Base-by-base conservation (phyloP, 495 filamentous ascomycete genomes). In the Clavariopsis aquatica region DNA sequence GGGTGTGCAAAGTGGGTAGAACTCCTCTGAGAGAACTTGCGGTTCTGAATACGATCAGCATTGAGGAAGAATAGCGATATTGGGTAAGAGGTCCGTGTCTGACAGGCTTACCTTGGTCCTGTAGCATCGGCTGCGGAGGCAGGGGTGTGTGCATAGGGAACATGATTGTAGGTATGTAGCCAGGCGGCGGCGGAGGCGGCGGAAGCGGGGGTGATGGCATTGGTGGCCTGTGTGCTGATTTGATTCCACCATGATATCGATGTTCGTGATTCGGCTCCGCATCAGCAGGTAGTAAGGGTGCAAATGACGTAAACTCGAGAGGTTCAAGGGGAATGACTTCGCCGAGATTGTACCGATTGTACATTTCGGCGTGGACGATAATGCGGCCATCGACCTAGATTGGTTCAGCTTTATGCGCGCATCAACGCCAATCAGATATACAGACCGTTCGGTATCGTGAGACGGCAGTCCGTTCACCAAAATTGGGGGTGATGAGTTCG, bases 1-100 rank as follows among this genome's bases (percentile, higher is more conserved):
- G 5, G 70, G 70, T 22, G 64, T 68, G 54, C 69, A 72, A n/a
- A 73, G 60, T 27, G 71, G 67, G 45, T 66, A 69, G 47, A 73
- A 65, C 47, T 76, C 72, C 20, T 71, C 69, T 0, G 67, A 41
- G 24, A 68, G 60, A 29, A 2, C 15, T 29, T 58, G 15, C 13
- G 53, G 59, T 19, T 34, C 60, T 64, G 26, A 1, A 38, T 53
- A 22, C 22, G n/a, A 34, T 57, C 36, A 57, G 54, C 17, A 28
- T 13, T 7, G 1, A 12, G 20, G 19, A 1, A 28, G 19, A 10
- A 62, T n/a, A 19, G 55, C 41, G 10, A 10, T 12, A 51, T 20
- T 29, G 20, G 10, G 43, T 34, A 31, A 23, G 28, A 9, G 1
- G 19, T 8, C 51, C 41, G 45, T 36, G 46, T 19, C 4, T 24